Base-by-base conservation (phyloP, 1,139 yeast genomes). In the Candida tetrigidarum region DNA sequence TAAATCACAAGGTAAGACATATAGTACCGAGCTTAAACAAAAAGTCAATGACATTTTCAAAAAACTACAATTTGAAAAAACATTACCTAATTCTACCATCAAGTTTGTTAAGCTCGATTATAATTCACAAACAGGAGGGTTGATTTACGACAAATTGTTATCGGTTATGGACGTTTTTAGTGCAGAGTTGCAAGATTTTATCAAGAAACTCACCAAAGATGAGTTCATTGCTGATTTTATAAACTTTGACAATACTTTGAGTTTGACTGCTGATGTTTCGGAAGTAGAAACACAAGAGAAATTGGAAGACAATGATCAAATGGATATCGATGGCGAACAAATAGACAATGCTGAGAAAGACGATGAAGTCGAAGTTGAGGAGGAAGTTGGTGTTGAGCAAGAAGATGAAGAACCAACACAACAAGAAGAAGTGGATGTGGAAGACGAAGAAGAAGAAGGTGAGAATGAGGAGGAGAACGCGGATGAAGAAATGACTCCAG, bases 221-320 rank as follows among this genome's bases (percentile, higher is more conserved):
- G 68, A 60, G 18, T 70, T 69, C 44, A 50, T 64, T 14, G 56
- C 57, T 12, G 74, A 70, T 37, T 69, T 67, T 48, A 56, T 64
- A 35, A 61, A 66, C 47, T 64, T 62, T 44, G 61, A 60, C 25
- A 57, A 54, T 15, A 47, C 53, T 5, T 49, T 56, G 27, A 50
- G 49, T 18, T 43, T 45, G 9, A 42, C 45, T 38, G 45, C 44
- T 8, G 55, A 46, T 4, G 60, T 48, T 5, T 54, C 46, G 2
- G 55, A 46, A 8, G 61, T 51, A 3, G 56, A 48, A 1, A 58
- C 49, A 8, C 58, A 54, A 11, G 43, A 30, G 8, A 32, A 16
- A 7, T 38, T 54, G 10, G 53, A 48, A 35, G 57, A 52, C 20
- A 54, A 50, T 3, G 56, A 56, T 15, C 60, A 53, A 5, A 58